These are phyloP conservation scores for Tremella mesenterica DNA, from an alignment of 768 basidiomycete species.

Conservation along the genomic window DNA sequence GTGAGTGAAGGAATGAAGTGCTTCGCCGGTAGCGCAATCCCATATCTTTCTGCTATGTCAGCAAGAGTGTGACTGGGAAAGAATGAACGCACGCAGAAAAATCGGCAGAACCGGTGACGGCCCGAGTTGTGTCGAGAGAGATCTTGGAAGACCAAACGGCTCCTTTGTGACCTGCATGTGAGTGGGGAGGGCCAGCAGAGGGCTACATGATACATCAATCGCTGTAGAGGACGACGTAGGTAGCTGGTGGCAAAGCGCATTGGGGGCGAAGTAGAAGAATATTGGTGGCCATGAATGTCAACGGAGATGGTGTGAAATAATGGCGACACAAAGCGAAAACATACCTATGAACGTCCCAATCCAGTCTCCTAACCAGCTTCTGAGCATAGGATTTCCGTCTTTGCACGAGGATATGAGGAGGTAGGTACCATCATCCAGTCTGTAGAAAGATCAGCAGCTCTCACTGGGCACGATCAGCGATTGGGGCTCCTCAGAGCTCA, in stretches of 20 bases:
- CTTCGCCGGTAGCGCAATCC: conserved; percentile 84
- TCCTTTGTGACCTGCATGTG: conserved; percentile 55
- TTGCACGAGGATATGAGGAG: conserved; percentile 94
- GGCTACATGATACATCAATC: too few species aligned
- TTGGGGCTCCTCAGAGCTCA: conserved; percentile 17
- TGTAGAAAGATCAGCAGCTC: too few species aligned
- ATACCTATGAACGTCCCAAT: conserved; percentile 58
- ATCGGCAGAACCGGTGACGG: conserved; percentile 89
- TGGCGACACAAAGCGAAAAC: conserved; percentile 5
- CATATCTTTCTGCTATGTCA: conserved; percentile 67
- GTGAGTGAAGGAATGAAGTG: conserved; percentile 90
- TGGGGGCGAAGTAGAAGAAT: too few species aligned
- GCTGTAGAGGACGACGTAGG: too few species aligned
- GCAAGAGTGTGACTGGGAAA: not conserved
- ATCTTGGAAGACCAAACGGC: conserved; percentile 97
- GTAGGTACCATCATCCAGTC: conserved; percentile 66
- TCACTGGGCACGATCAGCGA: too few species aligned
- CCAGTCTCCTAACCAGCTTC: conserved; percentile 98
- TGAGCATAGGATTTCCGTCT: conserved; percentile 94
- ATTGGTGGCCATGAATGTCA: too few species aligned
- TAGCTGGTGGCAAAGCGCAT: too few species aligned
- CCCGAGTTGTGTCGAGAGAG: conserved; percentile 70
- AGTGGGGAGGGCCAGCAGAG: too few species aligned
- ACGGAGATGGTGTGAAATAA: not conserved
- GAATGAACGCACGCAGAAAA: conserved; percentile 74